Evolutionary conservation across 2,329 filamentous ascomycete species (phyloP), one percentile per base, ranked within the genome.

Genomic region (Helotiales sp.): DNA sequence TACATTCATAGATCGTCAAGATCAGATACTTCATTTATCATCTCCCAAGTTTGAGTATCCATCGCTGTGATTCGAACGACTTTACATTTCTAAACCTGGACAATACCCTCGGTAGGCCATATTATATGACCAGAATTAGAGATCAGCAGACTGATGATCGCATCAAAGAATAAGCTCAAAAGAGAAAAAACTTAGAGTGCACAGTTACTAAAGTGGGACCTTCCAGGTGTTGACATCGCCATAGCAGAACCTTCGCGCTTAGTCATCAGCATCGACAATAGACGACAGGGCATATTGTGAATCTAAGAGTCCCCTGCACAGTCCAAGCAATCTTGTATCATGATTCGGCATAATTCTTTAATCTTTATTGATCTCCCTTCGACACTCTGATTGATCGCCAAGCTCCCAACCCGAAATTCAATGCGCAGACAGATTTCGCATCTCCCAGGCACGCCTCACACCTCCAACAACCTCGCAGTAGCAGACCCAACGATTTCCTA

Each of bases 271-370:
- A n/a, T n/a, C n/a, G n/a, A n/a, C n/a, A n/a, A n/a, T n/a, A n/a
- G n/a, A n/a, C n/a, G n/a, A n/a, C n/a, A n/a, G n/a, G n/a, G n/a
- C 7, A 17, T 37, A 50, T 45, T 26, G 57, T 65, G 63, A 64
- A 43, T 52, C 54, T 47, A 47, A 47, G 55, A 61, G 49, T 32
- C 65, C 64, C 68, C 64, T 70, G 66, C 49, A 37, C 62, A 60
- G 43, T 50, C 61, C 59, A 64, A 67, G 64, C 66, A 61, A 67
- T 64, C 54, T 71, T 71, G 71, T 67, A 65, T 66, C 66, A 69
- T 52, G 57, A 58, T 61, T 58, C 28, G 64, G 52, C 62, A 66
- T 66, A 49, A 57, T 64, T 67, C 64, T 66, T 28, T 65, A 63
- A 55, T 63, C 61, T 43, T 28, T 45, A 55, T 55, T 40, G 47